Evolutionary conservation across 495 filamentous ascomycete genomes (phyloP), one percentile per base, ranked within the genome.

Genomic region (Hyaloscypha hepaticicola): DNA sequence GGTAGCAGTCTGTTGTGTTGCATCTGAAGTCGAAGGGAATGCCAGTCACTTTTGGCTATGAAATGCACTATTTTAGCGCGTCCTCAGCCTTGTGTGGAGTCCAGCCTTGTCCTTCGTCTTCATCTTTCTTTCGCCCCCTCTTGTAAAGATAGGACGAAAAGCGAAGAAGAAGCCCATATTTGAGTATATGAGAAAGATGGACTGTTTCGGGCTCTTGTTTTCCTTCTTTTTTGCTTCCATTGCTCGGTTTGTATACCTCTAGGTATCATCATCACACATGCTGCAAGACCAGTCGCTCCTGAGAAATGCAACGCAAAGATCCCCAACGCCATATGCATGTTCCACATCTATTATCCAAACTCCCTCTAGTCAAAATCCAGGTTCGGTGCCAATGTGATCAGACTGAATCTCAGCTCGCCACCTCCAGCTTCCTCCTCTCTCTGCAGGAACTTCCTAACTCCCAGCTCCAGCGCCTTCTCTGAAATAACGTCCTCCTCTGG

Each of bases 401-500:
- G 77, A 73, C 88, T 92, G 73, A 93, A 91, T 71, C 88, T 73
- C 78, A 87, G 75, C 75, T 93, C 90, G 21, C 80, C 84, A 64
- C 83, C 76, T 59, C 74, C 68, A 12, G 77, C 77, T 53, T 77
- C 71, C 5, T 74, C 70, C 69, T 88, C 90, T 28, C 81, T 77
- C 79, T 87, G 82, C 58, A 93, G 70, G 69, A 90, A 92, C 70
- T 80, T 83, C 77, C 66, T 91, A 72, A 52, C 88, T 87, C 14
- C 90, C 87, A 73, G 31, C 9, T 84, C 82, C 61, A 93, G 67
- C 4, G 89, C 91, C 70, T 75, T 78, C 64, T 87, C 82, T 57
- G 87, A 86, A 26, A 96, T 72, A 33, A 92, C 80, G 78, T 96
- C 92, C 25, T 90, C 89, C 5, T 80, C 85, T 5, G 78, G 78